These are phyloP conservation scores for Ceratobasidium theobromae DNA, from an alignment of 1,284 basidiomycete genomes.

Conservation along the genomic window DNA sequence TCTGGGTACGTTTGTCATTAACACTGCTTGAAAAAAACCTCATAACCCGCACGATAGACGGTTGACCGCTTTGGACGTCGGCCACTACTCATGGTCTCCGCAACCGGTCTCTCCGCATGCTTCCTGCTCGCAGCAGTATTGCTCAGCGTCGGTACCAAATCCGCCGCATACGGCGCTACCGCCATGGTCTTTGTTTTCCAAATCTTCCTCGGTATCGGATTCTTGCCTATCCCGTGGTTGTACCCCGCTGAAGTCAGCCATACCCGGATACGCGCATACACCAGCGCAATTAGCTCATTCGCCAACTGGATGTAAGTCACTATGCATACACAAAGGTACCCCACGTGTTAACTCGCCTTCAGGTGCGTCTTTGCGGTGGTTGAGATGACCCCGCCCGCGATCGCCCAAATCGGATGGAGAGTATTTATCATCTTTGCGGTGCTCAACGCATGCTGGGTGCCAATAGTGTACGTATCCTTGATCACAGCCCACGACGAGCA, in stretches of 20 bases:
- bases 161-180: conserved; percentile 45
- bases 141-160: conserved; percentile 44
- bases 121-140: conserved; percentile 45
- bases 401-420: conserved; percentile 53
- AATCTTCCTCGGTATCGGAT: conserved; percentile 49
- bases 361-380: conserved; percentile 51
- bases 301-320: conserved; percentile 46
- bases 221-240: conserved; percentile 49
- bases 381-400: conserved; percentile 52
- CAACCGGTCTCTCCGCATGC: conserved; percentile 46
- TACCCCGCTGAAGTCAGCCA: conserved; percentile 48
- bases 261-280: conserved; percentile 45
- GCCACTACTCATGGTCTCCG: conserved; percentile 47
- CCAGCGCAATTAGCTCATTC: conserved; percentile 47
- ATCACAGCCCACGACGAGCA: background rate
- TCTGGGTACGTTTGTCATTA: conserved; percentile 43
- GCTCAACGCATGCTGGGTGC: conserved; percentile 51
- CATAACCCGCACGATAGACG: conserved; percentile 40
- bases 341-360: background rate
- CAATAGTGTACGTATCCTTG: conserved; percentile 46
- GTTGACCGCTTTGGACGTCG: conserved; percentile 49
- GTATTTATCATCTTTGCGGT: conserved; percentile 54
- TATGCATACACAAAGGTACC: background rate
- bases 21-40: background rate
- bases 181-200: conserved; percentile 51